Base-by-base conservation (phyloP, 345 rosid genomes). In the Garcia nutans region DNA sequence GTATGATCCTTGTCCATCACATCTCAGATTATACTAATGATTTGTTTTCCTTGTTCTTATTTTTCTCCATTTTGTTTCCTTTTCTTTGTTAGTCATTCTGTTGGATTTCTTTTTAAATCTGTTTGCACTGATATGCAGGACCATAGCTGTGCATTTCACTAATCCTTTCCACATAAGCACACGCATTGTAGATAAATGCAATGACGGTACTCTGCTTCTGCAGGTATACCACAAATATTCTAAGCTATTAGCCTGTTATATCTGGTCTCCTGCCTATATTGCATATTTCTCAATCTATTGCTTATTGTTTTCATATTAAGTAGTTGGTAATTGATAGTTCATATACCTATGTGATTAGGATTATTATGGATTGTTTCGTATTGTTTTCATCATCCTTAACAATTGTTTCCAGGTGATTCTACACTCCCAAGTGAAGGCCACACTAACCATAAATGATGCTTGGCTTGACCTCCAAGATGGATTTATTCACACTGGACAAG, bases 391-490 rank as follows among this genome's bases (percentile, higher is more conserved):
- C 50, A 10, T 28, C n/a, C 11, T n/a, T 28, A 22, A 72, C 11
- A 7, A 64, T 65, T 41, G 42, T 59, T 81, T 82, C 68, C 87
- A 95, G 99, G 93, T 95, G 77, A 91, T 86, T 78, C 85, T 93
- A 63, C 96, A 93, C 81, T 95, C 98, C 37, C 93, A 91, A 82
- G 92, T 95, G 79, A 93, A 93, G 83, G 97, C 97, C 78, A 82
- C 89, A 62, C 81, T 93, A 87, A 90, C 90, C 54, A 84, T 96
- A 67, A 79, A 80, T 71, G 98, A 96, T 87, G 90, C 96, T 76
- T 92, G 98, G 94, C 92, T 96, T 81, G 94, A 93, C 76, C 97
- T 91, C 81, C 94, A 93, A 92, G 92, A 84, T 79, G 99, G 98
- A 67, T 93, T 96, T 86, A 77, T 86, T 78, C 97, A 91, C 79